These are phyloP conservation scores for Gaeumannomyces tritici DNA, from an alignment of 2,329 filamentous ascomycete species.

Conservation along the genomic window DNA sequence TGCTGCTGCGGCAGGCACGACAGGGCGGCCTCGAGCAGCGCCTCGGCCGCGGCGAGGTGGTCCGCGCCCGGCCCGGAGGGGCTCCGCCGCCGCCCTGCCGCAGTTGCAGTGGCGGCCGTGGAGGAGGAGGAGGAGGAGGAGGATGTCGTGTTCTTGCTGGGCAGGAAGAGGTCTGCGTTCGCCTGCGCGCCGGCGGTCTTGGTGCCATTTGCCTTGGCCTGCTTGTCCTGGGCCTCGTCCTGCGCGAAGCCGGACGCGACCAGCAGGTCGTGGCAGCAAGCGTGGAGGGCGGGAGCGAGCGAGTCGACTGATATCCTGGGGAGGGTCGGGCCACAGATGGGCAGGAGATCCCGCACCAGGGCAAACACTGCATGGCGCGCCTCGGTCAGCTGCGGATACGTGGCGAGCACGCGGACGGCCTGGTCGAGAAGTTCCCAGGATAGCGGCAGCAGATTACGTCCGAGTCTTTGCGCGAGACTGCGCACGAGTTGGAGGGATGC, in stretches of 20 bases:
- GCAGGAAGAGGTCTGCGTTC: slow-evolving; percentile 67
- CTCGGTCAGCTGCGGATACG: slow-evolving; percentile 35
- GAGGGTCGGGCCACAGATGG: slow-evolving; percentile 54
- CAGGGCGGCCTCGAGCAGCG: slow-evolving; percentile 54
- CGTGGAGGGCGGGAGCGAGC: slow-evolving; percentile 50
- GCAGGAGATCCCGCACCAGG: slow-evolving; percentile 47
- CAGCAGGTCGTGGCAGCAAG: slow-evolving; percentile 68
- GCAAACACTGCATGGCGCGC: slow-evolving; percentile 49
- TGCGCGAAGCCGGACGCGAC: slow-evolving; percentile 32
- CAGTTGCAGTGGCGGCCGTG: neutral
- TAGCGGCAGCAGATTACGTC: slow-evolving; percentile 46
- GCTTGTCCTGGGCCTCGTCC: slow-evolving; percentile 15
- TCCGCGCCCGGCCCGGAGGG: neutral
- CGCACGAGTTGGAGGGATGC: slow-evolving; percentile 56
- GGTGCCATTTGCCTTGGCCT: neutral
- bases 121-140: neutral
- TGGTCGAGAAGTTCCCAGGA: slow-evolving; percentile 61
- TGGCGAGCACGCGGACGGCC: slow-evolving; percentile 59
- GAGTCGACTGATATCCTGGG: slow-evolving; percentile 55
- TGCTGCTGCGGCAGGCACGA: slow-evolving; percentile 54
- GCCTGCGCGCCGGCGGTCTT: slow-evolving; percentile 20
- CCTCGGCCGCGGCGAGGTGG: slow-evolving; percentile 39
- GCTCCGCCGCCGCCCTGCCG: slow-evolving; percentile 15
- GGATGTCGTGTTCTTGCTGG: slow-evolving; percentile 23
- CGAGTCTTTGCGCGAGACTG: slow-evolving; percentile 47